phyloP scores from a whole-genome alignment of 805 yeast genomes.

The Starmera quercuum region DNA sequence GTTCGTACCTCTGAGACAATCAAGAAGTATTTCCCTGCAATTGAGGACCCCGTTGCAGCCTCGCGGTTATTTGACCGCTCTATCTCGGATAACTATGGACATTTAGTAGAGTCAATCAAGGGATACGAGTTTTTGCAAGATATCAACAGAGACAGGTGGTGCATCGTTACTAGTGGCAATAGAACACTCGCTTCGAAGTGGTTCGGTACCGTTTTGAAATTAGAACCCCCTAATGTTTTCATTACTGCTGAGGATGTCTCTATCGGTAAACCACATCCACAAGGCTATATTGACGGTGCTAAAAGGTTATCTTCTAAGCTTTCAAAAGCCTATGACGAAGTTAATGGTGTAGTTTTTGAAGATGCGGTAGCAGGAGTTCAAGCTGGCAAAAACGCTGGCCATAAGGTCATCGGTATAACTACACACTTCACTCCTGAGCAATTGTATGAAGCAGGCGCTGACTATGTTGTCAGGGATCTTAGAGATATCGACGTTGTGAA shows the following conservation, averaged over 20 bases:
- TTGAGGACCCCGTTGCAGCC: conserved; percentile 57
- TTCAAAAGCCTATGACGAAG: conserved; percentile 18
- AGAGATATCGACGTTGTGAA: conserved; percentile 18
- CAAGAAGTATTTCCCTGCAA: conserved; percentile 66
- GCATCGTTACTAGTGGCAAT: conserved; percentile 88
- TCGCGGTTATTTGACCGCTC: conserved; percentile 50
- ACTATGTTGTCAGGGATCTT: conserved; percentile 72
- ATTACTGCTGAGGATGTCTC: conserved; percentile 76
- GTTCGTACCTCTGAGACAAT: conserved; percentile 77
- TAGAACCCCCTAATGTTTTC: conserved; percentile 61
- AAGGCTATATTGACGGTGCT: conserved; percentile 63
- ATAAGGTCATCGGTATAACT: conserved; percentile 75
- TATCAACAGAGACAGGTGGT: conserved; percentile 50
- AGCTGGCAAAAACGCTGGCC: conserved; percentile 82
- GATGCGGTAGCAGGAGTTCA: conserved; percentile 86
- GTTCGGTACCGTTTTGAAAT: conserved; percentile 52
- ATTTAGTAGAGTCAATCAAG: conserved; percentile 64
- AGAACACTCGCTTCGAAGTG: conserved; percentile 70
- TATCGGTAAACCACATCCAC: conserved; percentile 82
- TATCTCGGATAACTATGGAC: conserved; percentile 66
- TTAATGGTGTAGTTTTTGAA: conserved; percentile 63
- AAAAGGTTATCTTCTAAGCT: conserved; percentile 27
- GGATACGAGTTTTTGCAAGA: conserved; percentile 62
- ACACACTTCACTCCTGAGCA: conserved; percentile 25
- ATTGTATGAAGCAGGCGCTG: conserved; percentile 69